Evolutionary conservation across 495 filamentous ascomycete species (phyloP).

Genomic region (Cercophora scortea): DNA sequence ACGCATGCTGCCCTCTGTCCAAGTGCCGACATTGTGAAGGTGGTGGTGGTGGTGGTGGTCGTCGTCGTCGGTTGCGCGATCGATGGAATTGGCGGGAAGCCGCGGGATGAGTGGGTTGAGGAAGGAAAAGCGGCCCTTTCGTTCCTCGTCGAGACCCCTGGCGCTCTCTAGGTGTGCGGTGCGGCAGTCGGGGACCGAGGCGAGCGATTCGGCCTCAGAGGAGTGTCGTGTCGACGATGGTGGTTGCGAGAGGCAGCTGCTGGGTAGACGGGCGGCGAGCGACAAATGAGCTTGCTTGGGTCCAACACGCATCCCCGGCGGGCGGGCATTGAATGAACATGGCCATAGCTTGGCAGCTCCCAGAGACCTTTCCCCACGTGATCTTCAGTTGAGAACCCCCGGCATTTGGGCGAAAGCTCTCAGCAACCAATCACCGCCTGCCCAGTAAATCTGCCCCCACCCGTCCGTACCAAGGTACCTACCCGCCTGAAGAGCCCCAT

Average conservation of each 20-base stretch:
- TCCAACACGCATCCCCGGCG: too few relatives aligned
- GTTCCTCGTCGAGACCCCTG: neutral
- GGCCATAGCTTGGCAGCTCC: conserved; percentile 7
- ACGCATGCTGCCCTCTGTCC: conserved; percentile 27
- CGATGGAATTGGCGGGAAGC: neutral
- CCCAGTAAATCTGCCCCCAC: conserved; percentile 16
- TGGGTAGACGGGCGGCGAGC: neutral
- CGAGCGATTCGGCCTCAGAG: neutral
- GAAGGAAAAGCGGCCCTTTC: neutral
- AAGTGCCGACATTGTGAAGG: conserved; percentile 33
- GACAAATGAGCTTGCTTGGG: conserved; percentile 2
- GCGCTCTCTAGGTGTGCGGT: neutral
- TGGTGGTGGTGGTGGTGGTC: neutral
- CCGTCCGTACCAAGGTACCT: neutral
- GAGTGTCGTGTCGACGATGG: neutral
- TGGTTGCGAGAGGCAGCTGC: neutral
- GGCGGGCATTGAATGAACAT: conserved; percentile 1
- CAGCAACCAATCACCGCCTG: conserved; percentile 13
- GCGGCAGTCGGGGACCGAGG: neutral
- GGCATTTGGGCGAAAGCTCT: too few relatives aligned
- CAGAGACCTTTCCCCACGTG: too few relatives aligned
- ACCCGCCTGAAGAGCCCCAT: too few relatives aligned
- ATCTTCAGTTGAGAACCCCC: too few relatives aligned
- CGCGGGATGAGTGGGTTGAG: neutral
- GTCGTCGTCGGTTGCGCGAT: neutral